These are phyloP conservation scores for Globisporangium abappressorium DNA, from an alignment of 352 stramenopile genomes.

Conservation along the genomic window DNA sequence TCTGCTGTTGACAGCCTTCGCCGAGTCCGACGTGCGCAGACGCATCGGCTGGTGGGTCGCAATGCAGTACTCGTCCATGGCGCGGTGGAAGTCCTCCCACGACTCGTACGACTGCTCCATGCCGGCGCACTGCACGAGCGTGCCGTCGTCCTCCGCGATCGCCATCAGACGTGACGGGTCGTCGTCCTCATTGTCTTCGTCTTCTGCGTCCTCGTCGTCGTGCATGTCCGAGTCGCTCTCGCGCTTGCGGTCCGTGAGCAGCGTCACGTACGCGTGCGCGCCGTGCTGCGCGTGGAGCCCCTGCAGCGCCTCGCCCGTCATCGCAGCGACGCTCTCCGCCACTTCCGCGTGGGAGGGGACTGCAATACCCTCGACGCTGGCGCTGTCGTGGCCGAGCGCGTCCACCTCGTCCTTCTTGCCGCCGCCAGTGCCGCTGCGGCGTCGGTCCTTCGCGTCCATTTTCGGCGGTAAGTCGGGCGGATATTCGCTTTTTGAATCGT, in stretches of 20 bases:
- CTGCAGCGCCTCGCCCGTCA: slow-evolving; percentile 24
- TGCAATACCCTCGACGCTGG: slow-evolving; percentile 10
- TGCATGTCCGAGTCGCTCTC: slow-evolving; percentile 53
- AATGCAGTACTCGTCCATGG: slow-evolving; percentile 78
- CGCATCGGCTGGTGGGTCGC: slow-evolving; percentile 78
- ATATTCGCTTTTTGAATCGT: slow-evolving; percentile 3
- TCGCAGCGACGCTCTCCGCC: slow-evolving; percentile 18
- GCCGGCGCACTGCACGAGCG: slow-evolving; percentile 62
- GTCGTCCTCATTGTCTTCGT: slow-evolving; percentile 42
- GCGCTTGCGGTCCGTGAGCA: slow-evolving; percentile 63
- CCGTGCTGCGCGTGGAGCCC: slow-evolving; percentile 23
- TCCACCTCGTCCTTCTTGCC: slow-evolving; percentile 16
- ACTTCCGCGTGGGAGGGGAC: slow-evolving; percentile 16
- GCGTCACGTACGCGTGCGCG: slow-evolving; percentile 39
- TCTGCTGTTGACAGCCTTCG: slow-evolving; percentile 72
- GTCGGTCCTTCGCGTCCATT: slow-evolving; percentile 18
- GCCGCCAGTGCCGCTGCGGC: slow-evolving; percentile 22
- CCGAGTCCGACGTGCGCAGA: slow-evolving; percentile 76
- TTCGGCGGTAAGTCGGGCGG: background rate
- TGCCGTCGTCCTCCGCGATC: slow-evolving; percentile 54
- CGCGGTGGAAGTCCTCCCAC: slow-evolving; percentile 79
- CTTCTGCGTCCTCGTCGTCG: slow-evolving; percentile 43
- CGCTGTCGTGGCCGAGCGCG: slow-evolving; percentile 10
- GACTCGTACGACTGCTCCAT: slow-evolving; percentile 81
- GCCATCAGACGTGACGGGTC: slow-evolving; percentile 38